A percentile compares a stretch with the other conserved stretches of the same genome.
These are phyloP conservation scores for Starmerella vitae DNA, from an alignment of 805 yeast genomes.

Conservation along the genomic window DNA sequence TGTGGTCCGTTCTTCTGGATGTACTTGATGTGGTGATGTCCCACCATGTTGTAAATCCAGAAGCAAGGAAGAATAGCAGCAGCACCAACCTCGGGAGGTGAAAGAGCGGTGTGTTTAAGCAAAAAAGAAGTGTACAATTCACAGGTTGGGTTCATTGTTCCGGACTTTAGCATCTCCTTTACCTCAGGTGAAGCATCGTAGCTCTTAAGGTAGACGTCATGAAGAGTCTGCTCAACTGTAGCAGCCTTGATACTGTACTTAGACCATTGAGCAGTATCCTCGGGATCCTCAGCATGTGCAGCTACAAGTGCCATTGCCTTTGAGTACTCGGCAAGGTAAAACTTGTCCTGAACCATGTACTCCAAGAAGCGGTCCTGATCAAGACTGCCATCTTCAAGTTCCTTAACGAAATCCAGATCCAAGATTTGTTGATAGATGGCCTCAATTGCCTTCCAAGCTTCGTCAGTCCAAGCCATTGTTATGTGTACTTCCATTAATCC, in stretches of 20 bases:
- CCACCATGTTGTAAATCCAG: slow-evolving; percentile 26
- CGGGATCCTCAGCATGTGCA: slow-evolving; percentile 5
- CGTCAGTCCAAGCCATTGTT: slow-evolving; percentile 17
- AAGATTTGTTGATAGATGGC: slow-evolving; percentile 12
- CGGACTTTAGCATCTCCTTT: background rate
- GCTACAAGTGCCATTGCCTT: slow-evolving; percentile 16
- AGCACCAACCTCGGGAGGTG: slow-evolving; percentile 17
- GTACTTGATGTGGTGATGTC: slow-evolving; percentile 43
- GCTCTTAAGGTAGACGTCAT: slow-evolving; percentile 10
- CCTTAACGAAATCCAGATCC: slow-evolving; percentile 11
- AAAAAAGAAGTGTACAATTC: slow-evolving; percentile 17
- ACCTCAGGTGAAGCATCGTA: background rate
- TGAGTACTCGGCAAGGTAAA: slow-evolving; percentile 17
- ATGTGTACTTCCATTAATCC: too few species aligned
- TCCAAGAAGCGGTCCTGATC: slow-evolving; percentile 8
- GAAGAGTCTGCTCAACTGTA: slow-evolving; percentile 15
- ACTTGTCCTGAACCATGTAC: slow-evolving; percentile 18
- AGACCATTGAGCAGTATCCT: slow-evolving; percentile 8
- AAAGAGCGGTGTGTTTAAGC: slow-evolving; percentile 11
- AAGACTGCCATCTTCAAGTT: slow-evolving; percentile 17
- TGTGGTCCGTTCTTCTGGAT: slow-evolving; percentile 11
- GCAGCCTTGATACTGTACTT: slow-evolving; percentile 10
- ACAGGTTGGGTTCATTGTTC: slow-evolving; percentile 12
- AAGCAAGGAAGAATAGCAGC: slow-evolving; percentile 21
- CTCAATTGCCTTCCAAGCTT: slow-evolving; percentile 17